Conservation (phyloP, 169 alveolate genomes). For the Eimeria maxima region DNA sequence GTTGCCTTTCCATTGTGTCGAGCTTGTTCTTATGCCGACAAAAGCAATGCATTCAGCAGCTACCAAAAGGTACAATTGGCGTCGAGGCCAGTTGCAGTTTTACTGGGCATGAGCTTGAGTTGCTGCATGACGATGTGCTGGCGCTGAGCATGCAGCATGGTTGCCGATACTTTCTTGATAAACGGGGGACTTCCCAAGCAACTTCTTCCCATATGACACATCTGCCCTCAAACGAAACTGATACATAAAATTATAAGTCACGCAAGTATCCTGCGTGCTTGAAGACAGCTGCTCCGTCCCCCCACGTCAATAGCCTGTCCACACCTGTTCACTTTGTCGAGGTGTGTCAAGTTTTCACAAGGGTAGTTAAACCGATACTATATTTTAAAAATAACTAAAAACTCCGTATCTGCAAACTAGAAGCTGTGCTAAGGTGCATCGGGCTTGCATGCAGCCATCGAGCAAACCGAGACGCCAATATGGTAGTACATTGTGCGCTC, state of each 20-base stretch:
- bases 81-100: background rate
- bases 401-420: too few relatives aligned
- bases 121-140: constrained; percentile 16
- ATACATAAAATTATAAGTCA: background rate
- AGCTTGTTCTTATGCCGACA: background rate
- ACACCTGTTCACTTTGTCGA: background rate
- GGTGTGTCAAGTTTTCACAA: background rate
- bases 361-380: background rate
- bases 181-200: background rate
- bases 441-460: constrained; percentile 29
- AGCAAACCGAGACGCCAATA: background rate
- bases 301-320: background rate
- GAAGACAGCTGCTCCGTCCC: background rate
- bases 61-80: background rate
- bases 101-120: background rate
- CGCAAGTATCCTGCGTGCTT: background rate
- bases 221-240: background rate
- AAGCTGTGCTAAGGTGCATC: background rate
- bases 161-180: background rate
- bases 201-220: background rate
- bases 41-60: background rate
- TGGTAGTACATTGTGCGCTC: background rate
- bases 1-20: constrained; percentile 26
- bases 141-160: background rate
- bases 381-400: background rate